phyloP scores from a whole-genome alignment of 2,329 filamentous ascomycete genomes.

The Alternaria rosae region DNA sequence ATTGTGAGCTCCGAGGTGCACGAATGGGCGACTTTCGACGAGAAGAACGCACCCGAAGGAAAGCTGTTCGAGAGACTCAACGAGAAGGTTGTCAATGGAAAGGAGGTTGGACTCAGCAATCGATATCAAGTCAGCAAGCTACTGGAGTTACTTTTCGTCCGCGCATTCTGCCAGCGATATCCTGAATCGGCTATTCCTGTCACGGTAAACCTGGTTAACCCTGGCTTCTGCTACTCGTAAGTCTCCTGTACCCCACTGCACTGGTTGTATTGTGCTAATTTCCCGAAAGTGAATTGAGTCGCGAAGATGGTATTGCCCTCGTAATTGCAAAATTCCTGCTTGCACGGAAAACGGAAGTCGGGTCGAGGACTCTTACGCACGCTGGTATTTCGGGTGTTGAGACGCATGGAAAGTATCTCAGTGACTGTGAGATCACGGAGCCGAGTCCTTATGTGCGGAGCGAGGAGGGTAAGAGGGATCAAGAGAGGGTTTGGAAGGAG shows the following conservation, averaged over 20 bases:
- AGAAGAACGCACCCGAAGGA: constrained; percentile 33
- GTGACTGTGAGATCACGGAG: constrained; percentile 39
- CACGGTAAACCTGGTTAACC: constrained; percentile 44
- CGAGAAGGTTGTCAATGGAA: constrained; percentile 11
- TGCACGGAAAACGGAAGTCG: constrained; percentile 51
- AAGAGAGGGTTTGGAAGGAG: constrained; percentile 52
- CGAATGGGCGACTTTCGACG: constrained; percentile 31
- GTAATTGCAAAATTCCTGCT: constrained; percentile 28
- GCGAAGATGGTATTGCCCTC: constrained; percentile 20
- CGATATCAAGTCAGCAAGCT: constrained; percentile 44
- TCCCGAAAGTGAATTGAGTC: constrained; percentile 25
- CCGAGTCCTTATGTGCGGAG: constrained; percentile 47
- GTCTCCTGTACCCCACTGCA: background rate
- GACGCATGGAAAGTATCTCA: constrained; percentile 53
- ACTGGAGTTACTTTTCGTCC: constrained; percentile 35
- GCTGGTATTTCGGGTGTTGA: constrained; percentile 46
- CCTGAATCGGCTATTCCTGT: constrained; percentile 32
- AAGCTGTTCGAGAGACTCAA: constrained; percentile 41
- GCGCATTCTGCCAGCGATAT: constrained; percentile 30
- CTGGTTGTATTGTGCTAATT: background rate
- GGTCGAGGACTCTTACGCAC: constrained; percentile 52
- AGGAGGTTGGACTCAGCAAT: constrained; percentile 18
- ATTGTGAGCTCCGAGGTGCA: constrained; percentile 47
- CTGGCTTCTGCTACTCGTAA: constrained; percentile 45
- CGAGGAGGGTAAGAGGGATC: constrained; percentile 45